A percentile compares a stretch with the other conserved stretches of the same genome.
Conservation (phyloP, 2,329 filamentous ascomycete species). For the Zasmidium cellare region DNA sequence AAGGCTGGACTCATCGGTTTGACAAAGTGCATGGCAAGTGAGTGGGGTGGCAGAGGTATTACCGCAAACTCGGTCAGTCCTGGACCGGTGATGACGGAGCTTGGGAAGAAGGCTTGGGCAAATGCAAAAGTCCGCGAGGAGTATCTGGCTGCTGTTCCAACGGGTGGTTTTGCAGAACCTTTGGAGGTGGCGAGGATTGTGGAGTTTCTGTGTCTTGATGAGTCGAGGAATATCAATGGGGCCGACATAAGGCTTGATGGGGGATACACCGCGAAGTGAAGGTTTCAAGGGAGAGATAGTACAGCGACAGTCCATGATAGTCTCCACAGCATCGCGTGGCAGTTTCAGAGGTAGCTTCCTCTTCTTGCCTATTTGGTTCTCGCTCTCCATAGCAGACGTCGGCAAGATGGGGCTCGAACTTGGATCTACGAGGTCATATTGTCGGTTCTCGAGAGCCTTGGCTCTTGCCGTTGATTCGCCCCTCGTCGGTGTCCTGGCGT, state of each 20-base stretch:
- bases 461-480: too few relatives aligned
- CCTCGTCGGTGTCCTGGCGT: too few relatives aligned
- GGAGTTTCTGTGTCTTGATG: conserved; percentile 37
- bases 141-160: conserved; percentile 28
- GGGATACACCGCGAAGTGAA: conserved; percentile 27
- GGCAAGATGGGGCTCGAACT: neutral
- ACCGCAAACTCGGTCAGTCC: conserved; percentile 49
- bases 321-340: too few relatives aligned
- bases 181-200: conserved; percentile 71
- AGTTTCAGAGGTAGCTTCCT: too few relatives aligned
- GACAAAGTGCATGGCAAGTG: conserved; percentile 48
- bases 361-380: too few relatives aligned
- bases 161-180: conserved; percentile 32
- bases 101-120: conserved; percentile 42
- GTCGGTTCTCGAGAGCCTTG: too few relatives aligned
- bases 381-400: neutral
- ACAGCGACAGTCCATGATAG: too few relatives aligned
- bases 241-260: conserved; percentile 40
- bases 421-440: too few relatives aligned
- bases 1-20: conserved; percentile 48
- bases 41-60: conserved; percentile 49
- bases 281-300: too few relatives aligned
- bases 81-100: conserved; percentile 48
- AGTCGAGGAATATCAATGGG: conserved; percentile 38
- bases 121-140: conserved; percentile 27